Evolutionary conservation across 2,329 filamentous ascomycete species (phyloP), one percentile per base, ranked within the genome.

Genomic region (Talaromyces sp.): DNA sequence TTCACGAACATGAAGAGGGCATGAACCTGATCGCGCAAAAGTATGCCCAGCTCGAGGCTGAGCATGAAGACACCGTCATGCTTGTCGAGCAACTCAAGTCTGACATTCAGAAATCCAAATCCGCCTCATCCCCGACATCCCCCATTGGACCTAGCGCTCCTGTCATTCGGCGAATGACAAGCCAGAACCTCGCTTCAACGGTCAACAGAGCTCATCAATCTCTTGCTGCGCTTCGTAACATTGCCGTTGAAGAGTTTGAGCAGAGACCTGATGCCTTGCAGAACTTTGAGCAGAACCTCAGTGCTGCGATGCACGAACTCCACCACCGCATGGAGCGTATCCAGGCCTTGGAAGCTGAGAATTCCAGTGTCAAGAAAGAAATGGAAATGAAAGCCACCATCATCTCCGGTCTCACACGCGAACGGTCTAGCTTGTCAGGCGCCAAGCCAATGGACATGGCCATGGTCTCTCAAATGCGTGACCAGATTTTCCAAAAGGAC

Each of bases 351-450:
- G 95, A 99, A 75, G 87, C 87, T 5, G 94, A 96, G 68, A 85
- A 97, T 61, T 82, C 87, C 30, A 88, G 87, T 4, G 86, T 92
- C 27, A 95, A 91, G 80, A 96, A 92, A 79, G 95, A 99, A 75
- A 96, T 98, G 89, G 95, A 99, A 72, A 88, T 86, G 65, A 99
- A 99, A 84, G 92, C 94, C 82, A 91, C 91, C 33, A 93, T 99
- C 72, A 98, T 99, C 68, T 91, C 92, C 33, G 95, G 95, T 6
- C 82, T 99, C 65, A 96, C 95, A 3, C 89, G 95, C 59, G 96
- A 99, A 76, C 85, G 96, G 63, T 94, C 92, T 3, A 97, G 92
- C 77, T 83, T 97, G 78, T 92, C 94, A 73, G 85, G 82, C 73
- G 82, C 83, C 2, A 89, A 90, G 28, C 90, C 92, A 7, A 88